Evolutionary conservation across 108 stramenopile genomes (phyloP), one percentile per base, ranked within the genome.

Genomic region (Cylindrotheca closterium): DNA sequence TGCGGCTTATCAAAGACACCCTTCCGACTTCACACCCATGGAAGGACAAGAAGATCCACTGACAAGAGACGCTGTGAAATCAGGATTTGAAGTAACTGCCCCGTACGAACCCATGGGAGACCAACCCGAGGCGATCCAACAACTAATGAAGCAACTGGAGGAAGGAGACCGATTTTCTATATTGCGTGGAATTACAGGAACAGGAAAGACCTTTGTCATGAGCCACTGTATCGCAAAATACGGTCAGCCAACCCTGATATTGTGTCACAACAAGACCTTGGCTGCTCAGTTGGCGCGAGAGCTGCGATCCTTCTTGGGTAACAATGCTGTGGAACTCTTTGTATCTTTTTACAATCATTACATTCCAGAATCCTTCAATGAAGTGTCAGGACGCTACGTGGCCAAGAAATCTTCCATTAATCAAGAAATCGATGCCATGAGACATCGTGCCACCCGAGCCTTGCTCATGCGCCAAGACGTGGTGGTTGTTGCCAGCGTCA

Each of bases 191-290:
- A 58, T 60, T 27, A 83, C 82, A 3, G 82, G 81, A n/a, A 82
- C 85, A 10, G 84, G 91, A 2, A 92, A 93, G 53, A 89, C 91
- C 3, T 71, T 87, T 50, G 86, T 89, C n/a, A 79, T 93, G 80
- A 59, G 82, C 2, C 85, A 93, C 60, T 48, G 65, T 1, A 84
- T 93, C 60, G 86, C 84, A 15, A 18, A 58, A 25, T 46, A 61
- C 0, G 46, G 68, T 18, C 50, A 60, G 29, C 86, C 86, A 26
- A 78, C 91, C 12, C 67, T 93, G 31, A 85, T 93, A 19, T 71
- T 93, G 46, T 86, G 85, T 58, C 91, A 85, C 70, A 93, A 89
- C 77, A 93, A 92, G 65, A 84, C 87, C 3, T 63, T 93, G 19
- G 88, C 91, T 22, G 86, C 91, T 17, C 91, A 93, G 55, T 59